These are phyloP conservation scores for Lentinula aciculospora DNA, from an alignment of 768 basidiomycete genomes.

Conservation along the genomic window DNA sequence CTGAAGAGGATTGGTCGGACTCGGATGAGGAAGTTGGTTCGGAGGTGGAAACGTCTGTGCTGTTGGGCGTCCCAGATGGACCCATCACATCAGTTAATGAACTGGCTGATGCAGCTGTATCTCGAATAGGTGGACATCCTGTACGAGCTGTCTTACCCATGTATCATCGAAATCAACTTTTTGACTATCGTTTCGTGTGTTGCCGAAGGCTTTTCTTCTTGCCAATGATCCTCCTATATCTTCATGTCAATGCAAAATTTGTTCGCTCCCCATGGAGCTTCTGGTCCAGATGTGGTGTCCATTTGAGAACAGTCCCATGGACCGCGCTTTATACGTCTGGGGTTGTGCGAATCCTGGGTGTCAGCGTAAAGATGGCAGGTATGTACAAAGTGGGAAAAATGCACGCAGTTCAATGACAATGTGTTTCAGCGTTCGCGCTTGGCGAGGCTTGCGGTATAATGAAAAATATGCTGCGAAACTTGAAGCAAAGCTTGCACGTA, in stretches of 20 bases:
- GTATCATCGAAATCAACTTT: conserved; percentile 43
- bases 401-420: conserved; percentile 5
- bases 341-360: conserved; percentile 68
- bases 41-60: conserved; percentile 64
- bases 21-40: conserved; percentile 60
- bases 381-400: conserved; percentile 21
- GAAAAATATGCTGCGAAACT: conserved; percentile 71
- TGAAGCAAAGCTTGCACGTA: conserved; percentile 43
- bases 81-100: conserved; percentile 50
- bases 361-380: conserved; percentile 78
- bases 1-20: conserved; percentile 72
- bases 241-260: conserved; percentile 67
- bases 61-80: conserved; percentile 81
- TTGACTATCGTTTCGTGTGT: conserved; percentile 34
- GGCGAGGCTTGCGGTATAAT: conserved; percentile 72
- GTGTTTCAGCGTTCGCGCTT: conserved; percentile 65
- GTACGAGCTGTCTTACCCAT: conserved; percentile 61
- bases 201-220: conserved; percentile 66
- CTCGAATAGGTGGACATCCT: conserved; percentile 86
- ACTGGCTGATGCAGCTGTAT: conserved; percentile 72
- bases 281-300: conserved; percentile 90
- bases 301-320: conserved; percentile 78
- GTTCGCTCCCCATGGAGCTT: conserved; percentile 71
- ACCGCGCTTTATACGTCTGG: conserved; percentile 83
- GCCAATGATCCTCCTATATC: conserved; percentile 54